Evolutionary conservation across 2,329 filamentous ascomycete genomes (phyloP), one percentile per base, ranked within the genome.

Genomic region (Rutstroemia sydowiana): DNA sequence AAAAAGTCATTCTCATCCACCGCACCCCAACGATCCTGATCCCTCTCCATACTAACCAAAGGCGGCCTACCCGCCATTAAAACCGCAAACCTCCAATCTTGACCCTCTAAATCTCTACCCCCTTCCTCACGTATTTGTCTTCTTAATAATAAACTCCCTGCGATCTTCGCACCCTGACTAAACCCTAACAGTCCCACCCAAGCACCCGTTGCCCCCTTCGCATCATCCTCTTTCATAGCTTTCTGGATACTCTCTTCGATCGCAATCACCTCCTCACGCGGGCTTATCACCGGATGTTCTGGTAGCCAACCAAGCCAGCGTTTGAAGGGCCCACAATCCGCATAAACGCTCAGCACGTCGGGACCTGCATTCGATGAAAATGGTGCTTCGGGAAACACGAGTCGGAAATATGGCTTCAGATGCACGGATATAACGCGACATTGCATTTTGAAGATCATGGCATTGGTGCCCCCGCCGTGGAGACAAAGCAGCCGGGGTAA

Each of bases 391-490:
- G 78, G 81, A 69, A 85, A 91, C 61, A 85, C 81, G 57, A 90
- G 75, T 36, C 87, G 82, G 66, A 88, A 88, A 41, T 75, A 69
- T 4, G 51, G 45, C 36, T 36, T 48, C 10, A 53, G 46, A 14
- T 48, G 45, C 1, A 36, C 9, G 20, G 31, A 30, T 3, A 53
- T 23, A 14, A 71, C 71, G 56, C 87, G 85, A 59, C 81, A 80
- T 70, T 91, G 87, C 10, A 76, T 66, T 55, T 75, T 71, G 71
- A 90, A 90, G 65, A 89, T 79, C 37, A 74, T 65, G n/a, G 76
- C 82, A 62, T 85, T 89, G 57, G 84, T 81, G 55, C 87, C 87
- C 61, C 86, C 87, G 65, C 87, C 87, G 67, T 91, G 87, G n/a
- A 91, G 80, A 69, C 85, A 90, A 59, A 91, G 82, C 59, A 91